These are phyloP conservation scores for Fraxinus dipetala DNA, from an alignment of 305 asterid genomes.

Conservation along the genomic window DNA sequence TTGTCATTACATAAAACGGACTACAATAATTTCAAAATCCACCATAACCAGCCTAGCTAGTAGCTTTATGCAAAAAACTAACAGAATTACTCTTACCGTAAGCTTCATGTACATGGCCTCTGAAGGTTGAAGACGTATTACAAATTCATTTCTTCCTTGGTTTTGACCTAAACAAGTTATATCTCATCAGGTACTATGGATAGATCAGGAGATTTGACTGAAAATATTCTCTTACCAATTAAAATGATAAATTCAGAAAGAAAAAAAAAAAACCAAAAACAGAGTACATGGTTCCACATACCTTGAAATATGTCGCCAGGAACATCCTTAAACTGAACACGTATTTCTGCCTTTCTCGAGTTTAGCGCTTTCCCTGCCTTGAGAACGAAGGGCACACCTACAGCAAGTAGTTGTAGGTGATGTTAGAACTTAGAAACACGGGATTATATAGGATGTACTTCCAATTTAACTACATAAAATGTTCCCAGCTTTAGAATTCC, in stretches of 20 bases:
- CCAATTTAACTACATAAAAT: neutral
- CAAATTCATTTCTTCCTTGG: constrained; percentile 62
- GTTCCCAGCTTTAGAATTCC: neutral
- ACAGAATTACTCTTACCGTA: constrained; percentile 34
- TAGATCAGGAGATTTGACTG: neutral
- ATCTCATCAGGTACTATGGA: constrained; percentile 7
- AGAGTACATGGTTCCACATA: constrained; percentile 27
- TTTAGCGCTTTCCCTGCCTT: constrained; percentile 96
- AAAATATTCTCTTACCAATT: neutral
- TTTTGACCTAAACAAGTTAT: constrained; percentile 41
- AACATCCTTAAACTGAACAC: constrained; percentile 93
- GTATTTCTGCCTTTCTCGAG: constrained; percentile 92
- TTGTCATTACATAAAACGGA: neutral
- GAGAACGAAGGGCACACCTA: constrained; percentile 92
- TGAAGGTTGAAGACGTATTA: constrained; percentile 59
- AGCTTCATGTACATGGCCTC: constrained; percentile 74
- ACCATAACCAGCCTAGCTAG: neutral
- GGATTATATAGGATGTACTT: neutral
- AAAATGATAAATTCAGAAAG: neutral
- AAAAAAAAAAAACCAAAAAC: neutral
- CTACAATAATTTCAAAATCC: neutral
- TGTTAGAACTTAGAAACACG: constrained; percentile 11
- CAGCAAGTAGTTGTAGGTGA: constrained; percentile 27
- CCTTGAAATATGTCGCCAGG: constrained; percentile 90
- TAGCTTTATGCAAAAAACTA: neutral